Percentiles rank a stretch among this genome's conserved stretches.
Evolutionary conservation across 768 basidiomycete genomes (phyloP).

Genomic region (Phaeolepiota aurea): DNA sequence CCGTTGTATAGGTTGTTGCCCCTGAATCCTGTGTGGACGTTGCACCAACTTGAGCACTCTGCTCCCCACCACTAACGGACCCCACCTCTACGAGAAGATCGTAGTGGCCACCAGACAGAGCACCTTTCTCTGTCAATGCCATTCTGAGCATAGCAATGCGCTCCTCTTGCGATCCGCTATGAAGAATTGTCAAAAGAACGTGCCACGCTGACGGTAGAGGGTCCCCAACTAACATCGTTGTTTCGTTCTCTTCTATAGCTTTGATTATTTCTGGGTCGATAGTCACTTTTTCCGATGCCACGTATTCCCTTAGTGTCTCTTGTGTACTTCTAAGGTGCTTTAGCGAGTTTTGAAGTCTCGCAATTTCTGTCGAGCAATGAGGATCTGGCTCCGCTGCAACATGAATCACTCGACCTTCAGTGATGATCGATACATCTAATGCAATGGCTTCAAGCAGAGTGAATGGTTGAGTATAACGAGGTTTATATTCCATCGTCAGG

Average conservation of each 20-base stretch:
- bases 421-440: slow-evolving; percentile 59
- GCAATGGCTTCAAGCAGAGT: slow-evolving; percentile 53
- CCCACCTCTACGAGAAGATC: no score
- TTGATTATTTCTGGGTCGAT: slow-evolving; percentile 49
- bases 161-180: slow-evolving; percentile 73
- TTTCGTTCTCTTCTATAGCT: slow-evolving; percentile 65
- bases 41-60: no score
- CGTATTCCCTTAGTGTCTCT: slow-evolving; percentile 37
- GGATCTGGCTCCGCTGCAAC: slow-evolving; percentile 1
- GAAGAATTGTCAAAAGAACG: background rate
- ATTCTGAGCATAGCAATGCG: slow-evolving; percentile 60
- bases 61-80: no score
- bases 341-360: slow-evolving; percentile 68
- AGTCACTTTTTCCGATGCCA: slow-evolving; percentile 24
- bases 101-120: slow-evolving; percentile 41
- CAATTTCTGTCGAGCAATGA: slow-evolving; percentile 46
- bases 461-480: slow-evolving; percentile 70
- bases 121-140: slow-evolving; percentile 57
- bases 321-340: slow-evolving; percentile 58
- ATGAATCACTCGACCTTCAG: slow-evolving; percentile 46
- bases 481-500: slow-evolving; percentile 51
- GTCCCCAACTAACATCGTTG: background rate
- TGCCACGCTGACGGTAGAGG: background rate
- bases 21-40: no score
- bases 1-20: no score